Evolutionary conservation across 2,329 filamentous ascomycete genomes (phyloP), one percentile per base, ranked within the genome.

Genomic region (Penicillium sp.): DNA sequence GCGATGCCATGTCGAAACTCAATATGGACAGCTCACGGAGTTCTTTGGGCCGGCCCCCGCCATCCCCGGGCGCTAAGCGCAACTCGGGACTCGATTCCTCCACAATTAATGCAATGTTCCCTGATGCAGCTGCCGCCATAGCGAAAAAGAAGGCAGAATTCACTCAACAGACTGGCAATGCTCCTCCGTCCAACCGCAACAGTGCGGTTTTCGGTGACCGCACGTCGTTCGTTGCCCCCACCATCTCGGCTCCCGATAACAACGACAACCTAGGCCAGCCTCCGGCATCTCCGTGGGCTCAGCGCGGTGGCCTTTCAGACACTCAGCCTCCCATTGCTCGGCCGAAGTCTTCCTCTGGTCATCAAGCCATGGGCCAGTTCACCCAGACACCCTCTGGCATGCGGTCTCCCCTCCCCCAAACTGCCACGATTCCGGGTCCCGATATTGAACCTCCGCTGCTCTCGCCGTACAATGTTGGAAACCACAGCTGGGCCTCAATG

Each of bases 51-150:
- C 89, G 92, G 58, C 87, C 87, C 55, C 86, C 88, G 33, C 83
- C 87, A 48, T 88, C 87, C 43, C 83, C 89, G 10, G 81, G 86
- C 44, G 82, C 84, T 44, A 97, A 96, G 76, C 86, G 93, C 60
- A 93, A 95, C 69, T 97, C 93, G 40, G 90, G 87, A n/a, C 83
- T 98, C 49, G 92, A 97, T 67, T 81, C 89, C 4, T 89, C 86
- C 28, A 95, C 89, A 23, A 96, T 98, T 72, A 95, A 95, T 72
- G 90, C 89, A 63, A 97, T 98, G 93, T 98, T 98, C 70, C 93
- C 93, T 6, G 93, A 98, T 75, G 93, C 93, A 39, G 93, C 93
- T 12, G 92, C 92, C 37, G 93, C 93, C n/a, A 97, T 98, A 69
- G 92, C 92, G 24, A 95, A 93, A 53, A 92, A 98, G 72, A 96